Base-by-base conservation (phyloP, 768 basidiomycete species). In the Auricularia cornea region DNA sequence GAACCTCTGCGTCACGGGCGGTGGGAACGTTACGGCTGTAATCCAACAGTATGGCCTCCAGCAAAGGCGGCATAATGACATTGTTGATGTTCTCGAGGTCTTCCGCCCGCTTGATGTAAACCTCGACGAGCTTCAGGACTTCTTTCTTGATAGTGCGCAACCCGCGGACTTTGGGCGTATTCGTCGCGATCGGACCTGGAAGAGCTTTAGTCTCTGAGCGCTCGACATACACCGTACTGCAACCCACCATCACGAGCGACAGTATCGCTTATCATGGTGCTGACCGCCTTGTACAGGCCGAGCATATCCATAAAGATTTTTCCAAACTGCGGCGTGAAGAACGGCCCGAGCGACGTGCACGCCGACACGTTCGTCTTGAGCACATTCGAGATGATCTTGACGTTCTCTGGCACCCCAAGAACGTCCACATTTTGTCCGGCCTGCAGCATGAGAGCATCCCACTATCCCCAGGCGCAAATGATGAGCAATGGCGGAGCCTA, bases 121-220 rank as follows among this genome's bases (percentile, higher is more conserved):
- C 79, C 67, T 81, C 80, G 62, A 80, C 78, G 30, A 80, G 71
- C 70, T 79, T 78, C 60, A 81, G 71, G 60, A 80, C 78, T 70
- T 81, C 80, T 72, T 81, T 81, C 72, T 81, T 81, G 75, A 81
- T 81, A 16, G 80, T 81, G 12, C 80, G 70, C 16, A 81, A 70
- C 1, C 73, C 71, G 59, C 80, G 72, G 32, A 81, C 78, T 67
- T 80, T 80, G 56, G 79, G 79, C 56, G 79, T 81, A 68, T 77
- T 78, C 40, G 80, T 81, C 20, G 79, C 80, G 66, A 80, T 72
- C 26, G 78, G 67, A 38, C 35, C 35, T 38, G 35, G 10, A 38
- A 14, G 10, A 38, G 35, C 8, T 14, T 38, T 38, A 38, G 35
- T 14, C 35, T 38, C 10, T 10, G 35, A 10, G 35, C 35, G 35